Percentiles rank a stretch among this genome's conserved stretches.
Conservation (phyloP, 192 early-diverging fungal species). For the Gonapodya sp. region DNA sequence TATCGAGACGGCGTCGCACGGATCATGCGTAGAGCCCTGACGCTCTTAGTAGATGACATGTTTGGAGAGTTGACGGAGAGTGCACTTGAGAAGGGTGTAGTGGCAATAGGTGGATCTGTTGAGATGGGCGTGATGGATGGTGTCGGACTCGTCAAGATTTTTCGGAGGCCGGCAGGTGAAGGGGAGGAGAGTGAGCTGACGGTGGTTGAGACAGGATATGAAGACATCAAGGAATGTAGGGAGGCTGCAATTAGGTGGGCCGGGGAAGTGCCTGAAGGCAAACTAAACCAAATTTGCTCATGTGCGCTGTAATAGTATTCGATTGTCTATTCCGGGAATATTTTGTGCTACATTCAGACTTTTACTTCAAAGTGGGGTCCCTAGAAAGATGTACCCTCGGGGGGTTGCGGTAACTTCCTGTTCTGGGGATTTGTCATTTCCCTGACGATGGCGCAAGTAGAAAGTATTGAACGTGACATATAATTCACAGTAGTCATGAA, state of each 20-base stretch:
- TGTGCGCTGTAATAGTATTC: not conserved
- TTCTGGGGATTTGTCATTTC: conserved; percentile 82
- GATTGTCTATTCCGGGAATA: not conserved
- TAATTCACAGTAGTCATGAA: not conserved
- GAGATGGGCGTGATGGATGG: not conserved
- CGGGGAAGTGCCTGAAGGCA: not conserved
- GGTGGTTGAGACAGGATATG: not conserved
- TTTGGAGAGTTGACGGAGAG: not conserved
- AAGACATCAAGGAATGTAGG: not conserved
- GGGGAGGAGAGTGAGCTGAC: not conserved
- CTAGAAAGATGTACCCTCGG: conserved; percentile 63
- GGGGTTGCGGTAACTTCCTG: conserved; percentile 80
- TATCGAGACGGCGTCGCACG: not conserved
- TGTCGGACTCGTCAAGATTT: not conserved
- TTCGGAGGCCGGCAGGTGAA: not conserved
- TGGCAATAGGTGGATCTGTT: not conserved
- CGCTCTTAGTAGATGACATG: not conserved
- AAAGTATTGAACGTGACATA: not conserved
- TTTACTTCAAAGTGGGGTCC: not conserved
- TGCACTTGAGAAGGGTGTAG: not conserved
- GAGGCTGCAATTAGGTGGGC: not conserved
- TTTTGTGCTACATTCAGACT: not conserved
- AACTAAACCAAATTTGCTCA: not conserved
- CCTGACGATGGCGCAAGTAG: conserved; percentile 23
- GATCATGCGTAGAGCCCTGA: not conserved